A percentile compares a stretch with the other conserved stretches of the same genome.
These are phyloP conservation scores for Blastocystis sp. DNA, from an alignment of 352 stramenopile genomes.

Conservation along the genomic window DNA sequence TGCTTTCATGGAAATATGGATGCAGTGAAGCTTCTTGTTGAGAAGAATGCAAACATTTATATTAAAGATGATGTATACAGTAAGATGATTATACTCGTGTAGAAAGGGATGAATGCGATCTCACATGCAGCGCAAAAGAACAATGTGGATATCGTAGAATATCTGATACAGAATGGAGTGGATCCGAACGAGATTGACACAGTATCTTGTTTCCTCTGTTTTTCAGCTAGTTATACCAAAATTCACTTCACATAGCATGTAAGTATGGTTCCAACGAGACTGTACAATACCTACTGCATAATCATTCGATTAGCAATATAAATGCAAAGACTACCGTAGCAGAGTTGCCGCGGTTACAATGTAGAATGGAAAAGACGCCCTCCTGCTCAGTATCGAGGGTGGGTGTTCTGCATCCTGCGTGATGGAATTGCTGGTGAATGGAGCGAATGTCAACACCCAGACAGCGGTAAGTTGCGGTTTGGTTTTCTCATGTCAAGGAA, in stretches of 20 bases:
- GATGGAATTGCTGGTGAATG: not conserved
- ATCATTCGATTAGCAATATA: slow-evolving; percentile 9
- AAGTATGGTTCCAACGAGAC: slow-evolving; percentile 7
- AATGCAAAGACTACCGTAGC: slow-evolving; percentile 16
- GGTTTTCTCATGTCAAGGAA: not conserved
- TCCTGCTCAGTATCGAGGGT: slow-evolving; percentile 31
- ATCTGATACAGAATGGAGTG: not conserved
- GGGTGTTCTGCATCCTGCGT: not conserved
- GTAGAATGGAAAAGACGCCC: slow-evolving; percentile 13
- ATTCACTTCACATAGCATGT: not conserved
- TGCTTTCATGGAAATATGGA: slow-evolving; percentile 41
- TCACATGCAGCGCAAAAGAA: not conserved
- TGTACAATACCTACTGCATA: not conserved
- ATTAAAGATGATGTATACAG: not conserved
- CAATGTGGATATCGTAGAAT: not conserved
- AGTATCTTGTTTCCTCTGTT: not conserved
- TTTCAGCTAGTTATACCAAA: not conserved
- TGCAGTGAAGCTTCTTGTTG: not conserved
- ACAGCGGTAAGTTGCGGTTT: not conserved
- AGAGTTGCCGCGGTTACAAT: not conserved
- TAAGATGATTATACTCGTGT: not conserved
- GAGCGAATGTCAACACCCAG: slow-evolving; percentile 7
- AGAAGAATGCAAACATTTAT: not conserved
- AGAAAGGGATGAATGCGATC: slow-evolving; percentile 19
- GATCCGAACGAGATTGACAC: not conserved